Evolutionary conservation across 805 yeast species (phyloP).

Genomic region (Saccharomycopsis fermentans): DNA sequence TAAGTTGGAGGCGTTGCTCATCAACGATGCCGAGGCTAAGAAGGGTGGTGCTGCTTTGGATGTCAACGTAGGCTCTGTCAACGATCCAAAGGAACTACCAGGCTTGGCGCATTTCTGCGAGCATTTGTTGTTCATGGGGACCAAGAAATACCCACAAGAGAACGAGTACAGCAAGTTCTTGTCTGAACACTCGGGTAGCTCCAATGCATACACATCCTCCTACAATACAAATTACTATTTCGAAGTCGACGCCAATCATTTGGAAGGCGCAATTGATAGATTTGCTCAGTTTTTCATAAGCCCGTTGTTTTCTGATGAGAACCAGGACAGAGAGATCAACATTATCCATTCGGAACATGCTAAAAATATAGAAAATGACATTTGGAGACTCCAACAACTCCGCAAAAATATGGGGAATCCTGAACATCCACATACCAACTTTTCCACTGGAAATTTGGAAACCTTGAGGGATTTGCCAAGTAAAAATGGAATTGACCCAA

Average conservation of each 20-base stretch:
- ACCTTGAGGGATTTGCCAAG: slow-evolving; percentile 67
- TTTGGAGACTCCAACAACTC: slow-evolving; percentile 81
- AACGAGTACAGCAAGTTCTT: slow-evolving; percentile 69
- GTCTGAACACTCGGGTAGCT: slow-evolving; percentile 76
- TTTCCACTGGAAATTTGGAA: slow-evolving; percentile 77
- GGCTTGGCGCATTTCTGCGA: slow-evolving; percentile 77
- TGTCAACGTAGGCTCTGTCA: slow-evolving; percentile 67
- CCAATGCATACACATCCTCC: slow-evolving; percentile 87
- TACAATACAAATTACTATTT: slow-evolving; percentile 87
- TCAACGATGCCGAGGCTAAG: slow-evolving; percentile 61
- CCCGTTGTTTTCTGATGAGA: slow-evolving; percentile 52
- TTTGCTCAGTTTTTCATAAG: slow-evolving; percentile 85
- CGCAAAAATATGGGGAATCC: slow-evolving; percentile 66
- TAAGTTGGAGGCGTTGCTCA: slow-evolving; percentile 48
- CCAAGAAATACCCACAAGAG: slow-evolving; percentile 65
- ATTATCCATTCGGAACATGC: slow-evolving; percentile 96
- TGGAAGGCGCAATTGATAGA: slow-evolving; percentile 84
- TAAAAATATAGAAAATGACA: slow-evolving; percentile 82
- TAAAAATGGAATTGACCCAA: slow-evolving; percentile 53
- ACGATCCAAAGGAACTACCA: slow-evolving; percentile 52
- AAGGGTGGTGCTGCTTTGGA: slow-evolving; percentile 73
- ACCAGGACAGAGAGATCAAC: slow-evolving; percentile 84
- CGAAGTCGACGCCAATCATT: slow-evolving; percentile 64
- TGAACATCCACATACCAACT: slow-evolving; percentile 74
- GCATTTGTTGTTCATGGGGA: slow-evolving; percentile 72